Evolutionary conservation across 176 grass and related monocot species (phyloP).

Genomic region (Carex cristatella): DNA sequence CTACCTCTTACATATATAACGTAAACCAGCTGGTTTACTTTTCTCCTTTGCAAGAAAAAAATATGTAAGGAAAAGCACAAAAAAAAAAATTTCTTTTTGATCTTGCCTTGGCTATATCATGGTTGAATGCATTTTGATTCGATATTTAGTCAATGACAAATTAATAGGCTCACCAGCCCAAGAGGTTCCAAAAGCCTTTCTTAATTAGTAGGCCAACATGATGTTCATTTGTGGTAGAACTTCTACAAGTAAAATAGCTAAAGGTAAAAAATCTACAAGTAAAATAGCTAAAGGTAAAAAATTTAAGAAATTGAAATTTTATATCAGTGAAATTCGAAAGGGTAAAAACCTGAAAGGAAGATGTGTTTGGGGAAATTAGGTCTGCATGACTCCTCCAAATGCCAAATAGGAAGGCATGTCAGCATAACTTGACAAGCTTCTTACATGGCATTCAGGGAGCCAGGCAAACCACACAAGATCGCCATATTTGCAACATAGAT

Average conservation of each 20-base stretch:
- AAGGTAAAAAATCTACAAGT: neutral
- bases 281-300: neutral
- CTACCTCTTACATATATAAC: neutral
- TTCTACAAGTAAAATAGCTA: neutral
- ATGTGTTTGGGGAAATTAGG: neutral
- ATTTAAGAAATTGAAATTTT: neutral
- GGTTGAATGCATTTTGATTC: neutral
- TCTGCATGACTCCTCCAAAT: conserved; percentile 70
- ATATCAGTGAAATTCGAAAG: neutral
- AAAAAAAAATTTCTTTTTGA: neutral
- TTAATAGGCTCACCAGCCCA: neutral
- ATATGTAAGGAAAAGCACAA: neutral
- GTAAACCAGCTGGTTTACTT: neutral
- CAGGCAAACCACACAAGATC: conserved; percentile 34
- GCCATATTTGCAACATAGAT: neutral
- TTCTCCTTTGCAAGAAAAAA: neutral
- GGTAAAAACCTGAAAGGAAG: neutral
- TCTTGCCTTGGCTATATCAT: neutral
- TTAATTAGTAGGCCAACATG: neutral
- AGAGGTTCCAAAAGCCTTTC: neutral
- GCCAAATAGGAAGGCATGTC: conserved; percentile 55
- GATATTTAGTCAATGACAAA: neutral
- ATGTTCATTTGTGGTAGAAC: neutral
- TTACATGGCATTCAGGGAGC: conserved; percentile 94
- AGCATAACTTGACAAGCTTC: conserved; percentile 32